phyloP scores from a whole-genome alignment of 495 filamentous ascomycete species.

The Aspergillus affinis region DNA sequence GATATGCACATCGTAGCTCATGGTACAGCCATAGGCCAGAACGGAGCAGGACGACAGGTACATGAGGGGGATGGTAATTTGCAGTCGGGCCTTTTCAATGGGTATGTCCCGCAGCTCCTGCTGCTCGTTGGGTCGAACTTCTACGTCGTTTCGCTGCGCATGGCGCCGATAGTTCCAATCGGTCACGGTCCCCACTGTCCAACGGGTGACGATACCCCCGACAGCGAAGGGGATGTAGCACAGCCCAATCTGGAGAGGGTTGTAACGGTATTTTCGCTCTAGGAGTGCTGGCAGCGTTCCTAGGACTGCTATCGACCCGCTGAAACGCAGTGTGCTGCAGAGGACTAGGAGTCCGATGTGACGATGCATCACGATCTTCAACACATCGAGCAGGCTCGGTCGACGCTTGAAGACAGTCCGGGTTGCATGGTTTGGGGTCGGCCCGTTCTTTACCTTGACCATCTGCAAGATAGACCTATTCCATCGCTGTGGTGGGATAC shows the following conservation, averaged over 20 bases:
- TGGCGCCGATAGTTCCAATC: conserved; percentile 8
- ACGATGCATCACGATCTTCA: conserved; percentile 1
- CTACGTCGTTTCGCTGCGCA: neutral
- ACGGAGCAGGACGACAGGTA: conserved; percentile 6
- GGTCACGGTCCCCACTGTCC: conserved; percentile 1
- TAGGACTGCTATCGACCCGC: neutral
- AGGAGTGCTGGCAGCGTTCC: neutral
- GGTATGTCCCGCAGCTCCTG: neutral
- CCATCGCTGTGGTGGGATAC: conserved; percentile 33
- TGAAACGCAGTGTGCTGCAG: neutral
- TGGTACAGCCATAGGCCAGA: conserved; percentile 16
- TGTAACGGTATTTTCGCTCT: conserved; percentile 2
- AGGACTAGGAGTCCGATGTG: neutral
- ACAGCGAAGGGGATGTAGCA: conserved; percentile 2
- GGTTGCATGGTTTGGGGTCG: too few relatives aligned
- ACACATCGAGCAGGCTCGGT: neutral
- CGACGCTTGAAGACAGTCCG: too few relatives aligned
- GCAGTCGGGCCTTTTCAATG: conserved; percentile 6
- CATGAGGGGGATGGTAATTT: conserved; percentile 6
- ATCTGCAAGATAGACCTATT: conserved; percentile 12
- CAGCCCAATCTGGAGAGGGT: conserved; percentile 4
- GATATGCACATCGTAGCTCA: conserved; percentile 9
- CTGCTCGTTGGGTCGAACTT: conserved; percentile 1
- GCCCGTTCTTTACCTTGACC: too few relatives aligned
- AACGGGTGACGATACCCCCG: conserved; percentile 3